phyloP scores from a whole-genome alignment of 176 grass and related monocot species.

The Eragrostis curvula region DNA sequence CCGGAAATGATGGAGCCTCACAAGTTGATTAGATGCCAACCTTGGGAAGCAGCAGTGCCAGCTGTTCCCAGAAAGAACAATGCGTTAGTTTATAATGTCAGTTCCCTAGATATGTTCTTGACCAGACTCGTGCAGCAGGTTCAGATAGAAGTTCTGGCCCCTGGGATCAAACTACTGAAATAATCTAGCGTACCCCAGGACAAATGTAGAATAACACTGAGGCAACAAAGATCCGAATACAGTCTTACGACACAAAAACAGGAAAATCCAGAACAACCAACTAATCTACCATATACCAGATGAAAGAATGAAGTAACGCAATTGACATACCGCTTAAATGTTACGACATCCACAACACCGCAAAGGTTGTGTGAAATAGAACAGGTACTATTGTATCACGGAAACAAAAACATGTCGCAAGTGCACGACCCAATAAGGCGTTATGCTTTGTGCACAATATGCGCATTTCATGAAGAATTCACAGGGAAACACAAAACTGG shows the following conservation, averaged over 20 bases:
- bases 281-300: background rate
- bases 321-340: background rate
- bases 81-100: background rate
- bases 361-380: background rate
- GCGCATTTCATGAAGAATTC: background rate
- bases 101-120: slow-evolving; percentile 12
- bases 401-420: background rate
- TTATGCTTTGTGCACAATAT: too few relatives aligned
- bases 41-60: slow-evolving; percentile 2
- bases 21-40: background rate
- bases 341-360: background rate
- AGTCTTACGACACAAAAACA: background rate
- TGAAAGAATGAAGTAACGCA: background rate
- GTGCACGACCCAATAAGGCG: too few relatives aligned
- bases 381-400: background rate
- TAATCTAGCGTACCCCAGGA: background rate
- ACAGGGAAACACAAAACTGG: slow-evolving; percentile 6
- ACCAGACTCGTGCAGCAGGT: background rate
- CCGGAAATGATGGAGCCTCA: background rate
- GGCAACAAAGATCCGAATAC: background rate
- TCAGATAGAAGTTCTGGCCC: background rate
- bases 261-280: background rate
- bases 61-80: slow-evolving; percentile 17
- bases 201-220: background rate
- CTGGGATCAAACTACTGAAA: background rate